Conservation (phyloP, 2,329 filamentous ascomycete genomes). For the Sclerotinia subarctica region DNA sequence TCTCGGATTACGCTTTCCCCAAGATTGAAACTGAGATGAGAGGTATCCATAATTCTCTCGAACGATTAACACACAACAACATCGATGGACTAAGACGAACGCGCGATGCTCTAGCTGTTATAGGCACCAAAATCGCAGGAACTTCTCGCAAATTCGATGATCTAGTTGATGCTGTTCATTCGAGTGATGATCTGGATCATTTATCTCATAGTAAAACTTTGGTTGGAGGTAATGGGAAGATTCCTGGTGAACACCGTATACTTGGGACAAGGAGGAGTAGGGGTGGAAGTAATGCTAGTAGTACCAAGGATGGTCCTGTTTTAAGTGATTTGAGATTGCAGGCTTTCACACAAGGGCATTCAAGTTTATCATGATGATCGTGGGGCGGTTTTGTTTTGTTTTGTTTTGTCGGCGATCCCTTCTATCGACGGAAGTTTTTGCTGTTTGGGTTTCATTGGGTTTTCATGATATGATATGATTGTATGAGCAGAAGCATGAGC, state of each 20-base stretch:
- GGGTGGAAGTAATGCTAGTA: slow-evolving; percentile 25
- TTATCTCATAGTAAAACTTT: slow-evolving; percentile 14
- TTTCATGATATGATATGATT: slow-evolving; percentile 11
- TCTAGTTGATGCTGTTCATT: slow-evolving; percentile 27
- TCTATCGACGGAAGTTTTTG: not conserved
- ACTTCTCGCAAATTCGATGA: slow-evolving; percentile 31
- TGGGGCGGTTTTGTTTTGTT: not conserved
- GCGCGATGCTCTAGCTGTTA: slow-evolving; percentile 27
- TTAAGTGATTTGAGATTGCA: slow-evolving; percentile 13
- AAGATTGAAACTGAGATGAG: slow-evolving; percentile 26
- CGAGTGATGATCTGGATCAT: slow-evolving; percentile 18
- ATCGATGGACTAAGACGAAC: slow-evolving; percentile 17
- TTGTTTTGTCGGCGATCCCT: not conserved
- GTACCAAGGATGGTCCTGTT: slow-evolving; percentile 22
- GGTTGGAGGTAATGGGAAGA: slow-evolving; percentile 18
- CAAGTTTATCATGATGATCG: slow-evolving; percentile 9
- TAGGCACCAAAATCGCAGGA: slow-evolving; percentile 27
- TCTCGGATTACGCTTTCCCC: slow-evolving; percentile 28
- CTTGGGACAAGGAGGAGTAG: slow-evolving; percentile 22
- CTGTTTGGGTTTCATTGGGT: not conserved
- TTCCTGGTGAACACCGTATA: slow-evolving; percentile 19
- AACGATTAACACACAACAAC: slow-evolving; percentile 18
- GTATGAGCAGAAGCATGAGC: slow-evolving; percentile 12
- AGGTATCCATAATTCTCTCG: slow-evolving; percentile 14
- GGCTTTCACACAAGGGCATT: slow-evolving; percentile 11